Conservation (phyloP, 2,329 filamentous ascomycete species). For the Emmonsiellopsis sp. region DNA sequence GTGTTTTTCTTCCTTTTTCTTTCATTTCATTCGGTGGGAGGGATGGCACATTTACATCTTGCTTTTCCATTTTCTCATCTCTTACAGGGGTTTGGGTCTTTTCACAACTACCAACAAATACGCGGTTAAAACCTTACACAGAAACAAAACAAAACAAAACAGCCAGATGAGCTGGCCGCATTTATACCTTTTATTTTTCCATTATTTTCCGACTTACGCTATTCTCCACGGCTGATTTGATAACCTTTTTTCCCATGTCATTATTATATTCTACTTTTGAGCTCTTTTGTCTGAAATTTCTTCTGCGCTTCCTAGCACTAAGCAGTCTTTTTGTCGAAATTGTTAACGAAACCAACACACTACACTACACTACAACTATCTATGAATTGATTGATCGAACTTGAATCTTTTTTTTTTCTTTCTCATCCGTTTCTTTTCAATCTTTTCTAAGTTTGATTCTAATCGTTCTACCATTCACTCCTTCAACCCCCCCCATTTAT, state of each 20-base stretch:
- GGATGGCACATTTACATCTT: background rate
- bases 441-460: background rate
- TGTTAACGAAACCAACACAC: background rate
- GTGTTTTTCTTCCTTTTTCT: background rate
- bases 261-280: background rate
- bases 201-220: background rate
- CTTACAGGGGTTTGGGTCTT: background rate
- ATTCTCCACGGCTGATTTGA: background rate
- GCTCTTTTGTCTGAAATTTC: background rate
- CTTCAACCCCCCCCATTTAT: too few relatives aligned
- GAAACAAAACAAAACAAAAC: background rate
- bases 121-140: too few relatives aligned
- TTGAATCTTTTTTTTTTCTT: background rate
- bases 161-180: background rate
- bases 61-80: background rate
- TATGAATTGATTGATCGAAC: constrained; percentile 4
- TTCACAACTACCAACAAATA: background rate
- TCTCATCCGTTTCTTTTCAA: background rate
- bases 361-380: too few relatives aligned
- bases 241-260: background rate
- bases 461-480: background rate
- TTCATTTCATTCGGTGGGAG: background rate
- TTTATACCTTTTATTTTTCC: background rate
- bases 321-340: background rate
- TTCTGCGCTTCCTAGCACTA: background rate